phyloP scores from a whole-genome alignment of 2,329 filamentous ascomycete species.

The Aspergillus flavus region DNA sequence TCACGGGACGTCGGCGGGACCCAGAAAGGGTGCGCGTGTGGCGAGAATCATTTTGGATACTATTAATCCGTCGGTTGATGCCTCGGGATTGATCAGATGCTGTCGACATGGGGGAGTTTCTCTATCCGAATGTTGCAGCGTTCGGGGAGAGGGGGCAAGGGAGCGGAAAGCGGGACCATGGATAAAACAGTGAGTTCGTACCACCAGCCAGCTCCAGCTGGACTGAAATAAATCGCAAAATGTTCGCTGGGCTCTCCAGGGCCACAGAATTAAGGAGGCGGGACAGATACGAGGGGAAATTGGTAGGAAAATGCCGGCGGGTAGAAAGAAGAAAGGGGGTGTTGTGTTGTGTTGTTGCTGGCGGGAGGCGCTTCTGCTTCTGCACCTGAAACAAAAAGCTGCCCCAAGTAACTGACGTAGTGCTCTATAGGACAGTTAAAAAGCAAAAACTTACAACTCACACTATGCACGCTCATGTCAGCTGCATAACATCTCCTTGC shows the following conservation, averaged over 20 bases:
- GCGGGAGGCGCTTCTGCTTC: conserved; percentile 21
- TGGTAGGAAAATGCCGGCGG: conserved; percentile 12
- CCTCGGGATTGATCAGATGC: conserved; percentile 49
- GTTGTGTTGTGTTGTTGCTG: conserved; percentile 13
- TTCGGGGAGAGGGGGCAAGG: conserved; percentile 25
- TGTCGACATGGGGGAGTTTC: conserved; percentile 47
- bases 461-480: neutral
- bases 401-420: conserved; percentile 25
- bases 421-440: neutral
- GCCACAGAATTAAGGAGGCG: neutral
- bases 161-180: conserved; percentile 38
- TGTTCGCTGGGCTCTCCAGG: neutral
- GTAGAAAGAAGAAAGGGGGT: conserved; percentile 22
- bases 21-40: conserved; percentile 47
- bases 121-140: conserved; percentile 28
- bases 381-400: conserved; percentile 28
- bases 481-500: neutral
- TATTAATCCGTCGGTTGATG: conserved; percentile 50
- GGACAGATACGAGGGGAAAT: conserved; percentile 8
- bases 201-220: conserved; percentile 26
- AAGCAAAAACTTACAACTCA: neutral
- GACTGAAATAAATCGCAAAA: conserved; percentile 9
- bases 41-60: conserved; percentile 46
- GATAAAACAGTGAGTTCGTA: conserved; percentile 27
- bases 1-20: conserved; percentile 46